Base-by-base conservation (phyloP, 1,284 basidiomycete genomes). In the Psilocybe mexicana region DNA sequence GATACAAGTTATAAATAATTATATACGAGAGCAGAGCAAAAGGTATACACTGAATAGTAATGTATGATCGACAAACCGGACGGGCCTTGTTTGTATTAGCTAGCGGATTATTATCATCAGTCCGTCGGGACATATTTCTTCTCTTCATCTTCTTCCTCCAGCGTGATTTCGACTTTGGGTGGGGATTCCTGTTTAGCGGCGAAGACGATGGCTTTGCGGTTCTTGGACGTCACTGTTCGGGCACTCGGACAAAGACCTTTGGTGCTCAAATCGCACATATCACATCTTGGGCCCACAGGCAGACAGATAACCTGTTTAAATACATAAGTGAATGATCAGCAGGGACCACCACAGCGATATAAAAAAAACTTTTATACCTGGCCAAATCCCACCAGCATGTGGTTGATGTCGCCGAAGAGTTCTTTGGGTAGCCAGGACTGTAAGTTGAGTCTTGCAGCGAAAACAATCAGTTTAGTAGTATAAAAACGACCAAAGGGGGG, bases 351-450 rank as follows among this genome's bases (percentile, higher is more conserved):
- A 18, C 18, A 18, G 18, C 18, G 18, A 18, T 18, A 18, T 18
- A 18, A 18, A 18, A 18, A 18, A 18, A 18, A 18, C 18, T 18
- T 18, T 18, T 18, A 18, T 62, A 91, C 90, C 80, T 98, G 96
- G 11, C 95, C 95, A 63, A 97, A 96, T 0, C 95, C 94, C 6
- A 97, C 95, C 2, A 98, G 80, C 73, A 94, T 73, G 52, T 90
- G 88, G 70, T 96, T 97, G 65, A 97, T 94, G 4, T 93, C 86
- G 7, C 80, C 82, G 65, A 93, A 91, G 0, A 92, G 76, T 58
- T 90, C 85, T 24, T 79, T 81, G 0, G 94, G 95, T 0, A 97
- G 80, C 95, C 95, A 97, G 0, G 91, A 93, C 71, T 97, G 87
- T 2, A 97, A 79, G 67, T 95, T 96, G 42, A 95, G 72, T 53